Conservation (phyloP, 2,329 filamentous ascomycete genomes). For the Fusarium austroafricanum region DNA sequence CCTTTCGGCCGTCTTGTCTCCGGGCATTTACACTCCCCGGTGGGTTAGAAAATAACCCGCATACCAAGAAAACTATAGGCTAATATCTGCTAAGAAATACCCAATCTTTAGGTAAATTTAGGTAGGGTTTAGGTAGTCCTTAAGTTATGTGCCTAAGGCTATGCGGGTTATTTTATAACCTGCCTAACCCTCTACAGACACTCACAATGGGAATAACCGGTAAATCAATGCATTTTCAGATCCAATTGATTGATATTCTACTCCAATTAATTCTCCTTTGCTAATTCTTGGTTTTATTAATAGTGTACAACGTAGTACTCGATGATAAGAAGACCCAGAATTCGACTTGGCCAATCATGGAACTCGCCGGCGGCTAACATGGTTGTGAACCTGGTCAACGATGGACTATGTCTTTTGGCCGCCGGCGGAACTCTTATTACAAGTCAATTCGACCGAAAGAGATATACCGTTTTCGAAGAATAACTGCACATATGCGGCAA, state of each 20-base stretch:
- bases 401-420: constrained; percentile 4
- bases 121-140: no score
- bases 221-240: not conserved
- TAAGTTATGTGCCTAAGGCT: no score
- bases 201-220: not conserved
- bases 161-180: no score
- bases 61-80: no score
- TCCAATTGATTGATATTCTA: not conserved
- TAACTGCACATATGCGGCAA: not conserved
- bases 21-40: not conserved
- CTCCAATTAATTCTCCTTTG: not conserved
- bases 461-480: not conserved
- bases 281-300: not conserved
- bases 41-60: no score
- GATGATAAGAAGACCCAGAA: constrained; percentile 15
- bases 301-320: not conserved
- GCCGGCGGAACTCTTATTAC: constrained; percentile 15
- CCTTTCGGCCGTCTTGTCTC: constrained; percentile 16
- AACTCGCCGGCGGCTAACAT: constrained; percentile 9
- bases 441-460: not conserved
- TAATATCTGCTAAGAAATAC: no score
- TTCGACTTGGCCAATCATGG: constrained; percentile 20
- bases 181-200: no score
- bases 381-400: not conserved
- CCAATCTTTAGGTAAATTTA: no score